phyloP scores from a whole-genome alignment of 2,329 filamentous ascomycete genomes.

The Cadophora sp. region DNA sequence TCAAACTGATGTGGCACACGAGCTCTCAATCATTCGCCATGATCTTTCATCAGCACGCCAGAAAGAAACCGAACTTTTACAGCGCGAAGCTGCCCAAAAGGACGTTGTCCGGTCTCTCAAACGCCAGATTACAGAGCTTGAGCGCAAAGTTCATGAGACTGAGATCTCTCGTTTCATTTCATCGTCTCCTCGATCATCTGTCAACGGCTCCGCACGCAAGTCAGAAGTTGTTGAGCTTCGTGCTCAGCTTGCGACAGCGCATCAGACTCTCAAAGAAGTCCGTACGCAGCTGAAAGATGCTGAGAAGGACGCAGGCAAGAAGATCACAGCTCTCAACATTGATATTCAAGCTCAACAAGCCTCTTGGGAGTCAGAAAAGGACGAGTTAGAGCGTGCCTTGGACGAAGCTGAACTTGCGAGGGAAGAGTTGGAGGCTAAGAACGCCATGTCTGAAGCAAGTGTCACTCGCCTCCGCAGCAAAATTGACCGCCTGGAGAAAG shows the following conservation, averaged over 20 bases:
- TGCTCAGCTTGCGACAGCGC: conserved; percentile 64
- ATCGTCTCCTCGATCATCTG: conserved; percentile 55
- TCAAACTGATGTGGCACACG: conserved; percentile 56
- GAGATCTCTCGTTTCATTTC: conserved; percentile 58
- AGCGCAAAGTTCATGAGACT: conserved; percentile 70
- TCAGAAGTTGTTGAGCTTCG: conserved; percentile 65
- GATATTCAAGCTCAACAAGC: conserved; percentile 57
- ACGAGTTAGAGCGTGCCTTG: conserved; percentile 48
- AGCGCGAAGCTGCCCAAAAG: conserved; percentile 70
- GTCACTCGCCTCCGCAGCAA: conserved; percentile 56
- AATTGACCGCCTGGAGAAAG: conserved; percentile 51
- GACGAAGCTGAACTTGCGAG: conserved; percentile 55
- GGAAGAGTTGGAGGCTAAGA: conserved; percentile 45
- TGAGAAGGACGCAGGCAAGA: conserved; percentile 49
- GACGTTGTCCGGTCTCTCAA: conserved; percentile 68
- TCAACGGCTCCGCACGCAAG: conserved; percentile 58
- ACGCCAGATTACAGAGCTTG: conserved; percentile 69
- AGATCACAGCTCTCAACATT: conserved; percentile 53
- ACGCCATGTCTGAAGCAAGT: conserved; percentile 53
- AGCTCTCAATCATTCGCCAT: conserved; percentile 63
- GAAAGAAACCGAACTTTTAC: conserved; percentile 68
- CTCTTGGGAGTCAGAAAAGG: conserved; percentile 44
- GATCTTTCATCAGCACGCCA: conserved; percentile 68
- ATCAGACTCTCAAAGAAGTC: conserved; percentile 64
- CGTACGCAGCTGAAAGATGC: conserved; percentile 55